Base-by-base conservation (phyloP, 129 eudicot species). In the Centaurea solstitialis region DNA sequence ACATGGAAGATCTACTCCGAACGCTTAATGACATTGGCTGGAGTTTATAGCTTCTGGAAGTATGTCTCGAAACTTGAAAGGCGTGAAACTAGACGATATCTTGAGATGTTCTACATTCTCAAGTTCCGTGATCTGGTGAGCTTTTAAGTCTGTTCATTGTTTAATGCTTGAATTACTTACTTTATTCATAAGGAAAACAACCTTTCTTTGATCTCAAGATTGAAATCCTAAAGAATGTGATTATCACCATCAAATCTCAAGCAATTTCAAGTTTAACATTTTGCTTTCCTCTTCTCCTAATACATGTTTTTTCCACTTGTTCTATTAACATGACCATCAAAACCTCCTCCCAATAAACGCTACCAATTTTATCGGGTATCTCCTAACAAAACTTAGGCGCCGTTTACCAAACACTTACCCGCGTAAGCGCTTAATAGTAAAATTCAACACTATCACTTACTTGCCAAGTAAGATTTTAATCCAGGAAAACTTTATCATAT, bases 11-110 rank as follows among this genome's bases (percentile, higher is more conserved):
- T 91, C 7, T 96, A 96, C 85, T 89, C 99, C 0, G 93, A 96
- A 77, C 89, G 93, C 85, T 88, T 96, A 72, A 87, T 96, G 98
- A 96, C 97, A 9, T 83, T 96, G n/a, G 88, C 98, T 35, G 98
- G 98, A 57, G 97, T 96, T 35, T 96, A 96, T 80, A 91, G 99
- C 76, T 96, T 96, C 88, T 96, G 98, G 99, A 96, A 93, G 79
- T 81, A 89, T 79, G 98, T 91, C 66, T 93, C 97, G 0, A 96
- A 96, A 87, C 95, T 96, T 4, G 99, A 96, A 72, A 91, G 98
- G 86, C 97, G 92, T 47, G 99, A 93, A 83, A 96, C 85, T 6
- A 87, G 97, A 38, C 97, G 98, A 71, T 96, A 96, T 77, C 99
- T 96, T 38, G 98, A 96, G 88, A 96, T 96, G 99, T 96, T 96